Evolutionary conservation across 495 filamentous ascomycete species (phyloP).

Genomic region (Aspergillus baeticus): DNA sequence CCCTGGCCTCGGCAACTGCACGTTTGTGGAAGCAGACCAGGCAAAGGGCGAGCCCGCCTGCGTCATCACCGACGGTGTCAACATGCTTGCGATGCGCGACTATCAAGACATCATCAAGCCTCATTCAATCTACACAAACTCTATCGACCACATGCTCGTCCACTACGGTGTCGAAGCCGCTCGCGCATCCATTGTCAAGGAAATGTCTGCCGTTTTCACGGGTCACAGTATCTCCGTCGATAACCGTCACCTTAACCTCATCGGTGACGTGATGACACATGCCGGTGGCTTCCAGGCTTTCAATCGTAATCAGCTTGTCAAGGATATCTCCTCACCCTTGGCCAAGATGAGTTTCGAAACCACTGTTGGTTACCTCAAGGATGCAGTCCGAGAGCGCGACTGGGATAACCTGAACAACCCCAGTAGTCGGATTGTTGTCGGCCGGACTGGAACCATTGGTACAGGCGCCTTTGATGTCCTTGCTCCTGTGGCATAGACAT

Average conservation of each 20-base stretch:
- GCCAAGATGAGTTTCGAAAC: slow-evolving; percentile 99
- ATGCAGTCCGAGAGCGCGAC: slow-evolving; percentile 85
- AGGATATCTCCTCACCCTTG: slow-evolving; percentile 79
- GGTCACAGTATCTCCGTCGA: slow-evolving; percentile 94
- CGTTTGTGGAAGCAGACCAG: slow-evolving; percentile 65
- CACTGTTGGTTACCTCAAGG: slow-evolving; percentile 86
- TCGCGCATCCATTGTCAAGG: slow-evolving; percentile 78
- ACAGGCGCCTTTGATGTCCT: slow-evolving; percentile 93
- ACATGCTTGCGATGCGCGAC: slow-evolving; percentile 84
- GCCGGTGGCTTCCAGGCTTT: slow-evolving; percentile 85
- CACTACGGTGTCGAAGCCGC: slow-evolving; percentile 94
- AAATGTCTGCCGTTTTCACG: slow-evolving; percentile 84
- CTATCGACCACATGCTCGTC: slow-evolving; percentile 77
- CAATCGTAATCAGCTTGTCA: slow-evolving; percentile 79
- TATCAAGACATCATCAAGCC: slow-evolving; percentile 85
- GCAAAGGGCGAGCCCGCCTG: slow-evolving; percentile 51
- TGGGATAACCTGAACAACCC: slow-evolving; percentile 85
- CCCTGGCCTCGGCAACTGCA: slow-evolving; percentile 66
- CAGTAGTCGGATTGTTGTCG: slow-evolving; percentile 84
- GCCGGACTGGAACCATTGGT: slow-evolving; percentile 75
- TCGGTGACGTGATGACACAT: slow-evolving; percentile 94
- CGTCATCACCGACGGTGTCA: slow-evolving; percentile 81
- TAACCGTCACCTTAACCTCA: slow-evolving; percentile 87
- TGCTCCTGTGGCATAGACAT: slow-evolving; percentile 54
- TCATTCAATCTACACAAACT: slow-evolving; percentile 86